phyloP scores from a whole-genome alignment of 202 grass and related monocot species.

The Musa balbisiana region DNA sequence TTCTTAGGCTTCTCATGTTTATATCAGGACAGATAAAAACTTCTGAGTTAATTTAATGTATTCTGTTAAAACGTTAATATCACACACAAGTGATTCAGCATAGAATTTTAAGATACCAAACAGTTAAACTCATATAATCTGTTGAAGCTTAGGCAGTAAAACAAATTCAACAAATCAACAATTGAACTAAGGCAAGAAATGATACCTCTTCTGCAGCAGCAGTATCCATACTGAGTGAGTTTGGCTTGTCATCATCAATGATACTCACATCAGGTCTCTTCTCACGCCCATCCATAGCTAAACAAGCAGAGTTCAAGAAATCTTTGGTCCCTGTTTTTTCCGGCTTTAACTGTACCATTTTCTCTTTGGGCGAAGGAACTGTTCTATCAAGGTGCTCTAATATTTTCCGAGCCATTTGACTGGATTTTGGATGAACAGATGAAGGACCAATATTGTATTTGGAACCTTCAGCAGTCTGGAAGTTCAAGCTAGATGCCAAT shows the following conservation, averaged over 20 bases:
- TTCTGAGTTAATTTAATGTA: too few species aligned
- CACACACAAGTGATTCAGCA: too few species aligned
- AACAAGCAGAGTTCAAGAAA: slow-evolving; percentile 3
- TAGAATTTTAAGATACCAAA: not conserved
- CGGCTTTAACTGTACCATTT: slow-evolving; percentile 32
- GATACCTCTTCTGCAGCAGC: slow-evolving; percentile 48
- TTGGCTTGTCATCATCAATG: too few species aligned
- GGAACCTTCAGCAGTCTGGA: slow-evolving; percentile 15
- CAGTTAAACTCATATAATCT: not conserved
- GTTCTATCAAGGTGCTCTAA: slow-evolving; percentile 55
- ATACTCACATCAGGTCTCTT: too few species aligned
- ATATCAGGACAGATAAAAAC: too few species aligned
- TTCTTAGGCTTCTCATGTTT: too few species aligned
- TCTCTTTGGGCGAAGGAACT: slow-evolving; percentile 41
- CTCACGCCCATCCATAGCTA: too few species aligned
- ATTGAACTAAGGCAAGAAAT: slow-evolving; percentile 1
- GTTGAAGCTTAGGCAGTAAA: not conserved
- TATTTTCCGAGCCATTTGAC: slow-evolving; percentile 53
- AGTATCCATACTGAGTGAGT: slow-evolving; percentile 1
- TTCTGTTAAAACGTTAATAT: too few species aligned
- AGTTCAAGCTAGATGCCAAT: slow-evolving; percentile 19
- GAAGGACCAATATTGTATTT: slow-evolving; percentile 9
- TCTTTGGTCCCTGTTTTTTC: slow-evolving; percentile 26
- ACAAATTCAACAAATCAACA: not conserved
- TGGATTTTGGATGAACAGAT: slow-evolving; percentile 63